Evolutionary conservation across 2,329 filamentous ascomycete species (phyloP).

Genomic region (Alternaria alternata): DNA sequence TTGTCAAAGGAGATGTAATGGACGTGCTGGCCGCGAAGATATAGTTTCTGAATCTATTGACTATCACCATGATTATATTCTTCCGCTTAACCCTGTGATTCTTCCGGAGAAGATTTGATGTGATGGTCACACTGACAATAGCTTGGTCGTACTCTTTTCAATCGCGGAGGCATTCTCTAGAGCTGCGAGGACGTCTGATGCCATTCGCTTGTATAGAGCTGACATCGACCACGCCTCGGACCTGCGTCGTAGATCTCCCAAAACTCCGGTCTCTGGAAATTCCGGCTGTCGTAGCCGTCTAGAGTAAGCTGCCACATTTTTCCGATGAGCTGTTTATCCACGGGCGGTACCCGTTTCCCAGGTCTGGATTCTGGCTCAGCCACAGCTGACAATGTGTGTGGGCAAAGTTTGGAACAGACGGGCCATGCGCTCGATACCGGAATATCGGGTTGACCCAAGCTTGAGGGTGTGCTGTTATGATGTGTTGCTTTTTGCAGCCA

Average conservation of each 20-base stretch:
- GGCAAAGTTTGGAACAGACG: neutral
- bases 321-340: conserved; percentile 4
- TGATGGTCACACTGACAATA: neutral
- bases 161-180: neutral
- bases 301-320: conserved; percentile 3
- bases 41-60: conserved; percentile 11
- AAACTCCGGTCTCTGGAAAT: neutral
- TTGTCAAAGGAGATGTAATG: conserved; percentile 6
- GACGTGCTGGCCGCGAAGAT: conserved; percentile 16
- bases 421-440: neutral
- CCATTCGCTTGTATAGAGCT: neutral
- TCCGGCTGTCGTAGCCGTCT: neutral
- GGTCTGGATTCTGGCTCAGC: conserved; percentile 1
- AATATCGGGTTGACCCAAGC: neutral
- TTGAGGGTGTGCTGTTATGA: neutral
- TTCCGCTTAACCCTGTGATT: neutral
- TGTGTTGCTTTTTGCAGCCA: neutral
- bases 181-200: neutral
- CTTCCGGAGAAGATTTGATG: neutral
- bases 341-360: conserved; percentile 2
- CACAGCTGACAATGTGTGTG: conserved; percentile 3
- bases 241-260: conserved; percentile 11
- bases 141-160: neutral
- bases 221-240: conserved; percentile 7
- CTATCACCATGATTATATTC: neutral